phyloP scores from a whole-genome alignment of 805 yeast species.

The Ogataea haglerorum region DNA sequence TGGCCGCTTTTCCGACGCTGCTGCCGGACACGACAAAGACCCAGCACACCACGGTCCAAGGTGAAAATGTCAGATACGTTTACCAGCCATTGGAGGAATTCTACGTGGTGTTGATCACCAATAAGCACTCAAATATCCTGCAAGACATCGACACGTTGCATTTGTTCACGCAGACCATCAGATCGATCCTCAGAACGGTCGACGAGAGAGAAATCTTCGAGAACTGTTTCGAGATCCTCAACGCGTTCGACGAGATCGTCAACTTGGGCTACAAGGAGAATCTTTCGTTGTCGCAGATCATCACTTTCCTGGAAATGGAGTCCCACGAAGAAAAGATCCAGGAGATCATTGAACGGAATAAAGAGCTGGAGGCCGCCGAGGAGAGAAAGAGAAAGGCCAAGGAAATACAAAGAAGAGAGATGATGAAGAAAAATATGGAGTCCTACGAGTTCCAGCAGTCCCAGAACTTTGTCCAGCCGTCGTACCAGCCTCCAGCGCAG shows the following conservation, averaged over 20 bases:
- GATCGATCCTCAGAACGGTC: conserved; percentile 63
- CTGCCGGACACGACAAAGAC: conserved; percentile 61
- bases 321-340: conserved; percentile 98
- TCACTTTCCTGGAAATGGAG: conserved; percentile 92
- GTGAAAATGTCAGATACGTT: conserved; percentile 85
- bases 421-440: conserved; percentile 60
- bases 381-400: conserved; percentile 95
- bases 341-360: conserved; percentile 94
- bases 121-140: conserved; percentile 83
- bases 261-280: conserved; percentile 88
- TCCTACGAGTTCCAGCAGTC: conserved; percentile 22
- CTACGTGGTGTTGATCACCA: conserved; percentile 86
- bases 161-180: conserved; percentile 76
- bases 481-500: conserved; percentile 23
- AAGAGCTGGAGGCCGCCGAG: conserved; percentile 94
- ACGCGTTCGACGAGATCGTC: conserved; percentile 93
- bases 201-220: conserved; percentile 83
- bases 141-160: conserved; percentile 94
- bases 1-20: conserved; percentile 81
- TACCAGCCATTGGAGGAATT: conserved; percentile 95
- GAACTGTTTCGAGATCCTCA: conserved; percentile 81
- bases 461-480: conserved; percentile 19
- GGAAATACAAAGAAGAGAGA: conserved; percentile 78
- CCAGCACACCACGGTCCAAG: conserved; percentile 93
- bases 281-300: conserved; percentile 74